Evolutionary conservation across 441 rosid species (phyloP).

Genomic region (Hura crepitans): DNA sequence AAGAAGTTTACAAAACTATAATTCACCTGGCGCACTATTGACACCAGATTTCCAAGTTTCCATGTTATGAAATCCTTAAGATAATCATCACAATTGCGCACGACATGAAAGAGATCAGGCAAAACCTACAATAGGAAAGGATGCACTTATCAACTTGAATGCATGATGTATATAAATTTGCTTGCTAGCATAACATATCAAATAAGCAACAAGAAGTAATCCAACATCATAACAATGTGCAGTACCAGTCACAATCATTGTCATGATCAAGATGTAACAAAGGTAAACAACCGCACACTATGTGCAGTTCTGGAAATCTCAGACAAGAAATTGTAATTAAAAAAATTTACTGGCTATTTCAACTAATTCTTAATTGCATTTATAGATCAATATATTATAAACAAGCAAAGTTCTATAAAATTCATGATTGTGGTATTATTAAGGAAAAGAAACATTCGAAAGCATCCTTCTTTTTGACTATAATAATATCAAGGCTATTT

Average conservation of each 20-base stretch:
- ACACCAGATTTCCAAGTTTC: constrained; percentile 97
- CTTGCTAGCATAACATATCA: background rate
- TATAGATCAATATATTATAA: background rate
- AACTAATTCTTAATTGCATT: background rate
- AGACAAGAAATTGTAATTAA: background rate
- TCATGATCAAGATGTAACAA: background rate
- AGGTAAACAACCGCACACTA: background rate
- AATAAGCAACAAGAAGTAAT: background rate
- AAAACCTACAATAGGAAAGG: constrained; percentile 56
- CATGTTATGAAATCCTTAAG: constrained; percentile 95
- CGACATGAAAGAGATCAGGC: constrained; percentile 95
- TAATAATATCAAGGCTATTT: too few species aligned
- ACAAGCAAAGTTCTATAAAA: background rate
- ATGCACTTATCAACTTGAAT: background rate
- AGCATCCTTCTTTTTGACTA: too few species aligned
- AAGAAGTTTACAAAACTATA: constrained; percentile 19
- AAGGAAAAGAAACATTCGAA: too few species aligned
- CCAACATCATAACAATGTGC: background rate
- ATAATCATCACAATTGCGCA: constrained; percentile 88
- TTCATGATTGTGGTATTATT: background rate
- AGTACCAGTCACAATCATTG: background rate
- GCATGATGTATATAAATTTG: background rate
- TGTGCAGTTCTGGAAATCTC: background rate
- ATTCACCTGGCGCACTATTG: constrained; percentile 96
- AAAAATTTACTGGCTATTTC: background rate